A percentile compares a stretch with the other conserved stretches of the same genome.
Conservation (phyloP, 2,329 filamentous ascomycete genomes). For the Celoporthe dispersa region DNA sequence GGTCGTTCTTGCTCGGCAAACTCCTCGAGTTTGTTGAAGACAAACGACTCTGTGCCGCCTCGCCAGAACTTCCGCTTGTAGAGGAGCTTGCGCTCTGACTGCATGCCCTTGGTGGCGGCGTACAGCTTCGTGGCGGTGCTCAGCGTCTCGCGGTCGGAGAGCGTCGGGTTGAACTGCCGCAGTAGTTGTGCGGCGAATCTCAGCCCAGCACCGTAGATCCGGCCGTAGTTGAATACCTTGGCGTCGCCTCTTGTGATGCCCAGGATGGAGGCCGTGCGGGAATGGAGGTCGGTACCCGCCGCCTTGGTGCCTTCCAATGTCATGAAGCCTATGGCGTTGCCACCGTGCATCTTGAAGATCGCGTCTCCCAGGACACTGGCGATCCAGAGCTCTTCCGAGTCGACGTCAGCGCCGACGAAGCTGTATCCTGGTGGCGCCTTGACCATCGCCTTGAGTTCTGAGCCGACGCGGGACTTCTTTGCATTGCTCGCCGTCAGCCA, state of each 20-base stretch:
- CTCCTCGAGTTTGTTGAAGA: conserved; percentile 97
- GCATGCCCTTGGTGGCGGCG: conserved; percentile 85
- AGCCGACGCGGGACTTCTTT: conserved; percentile 93
- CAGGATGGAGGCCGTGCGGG: conserved; percentile 86
- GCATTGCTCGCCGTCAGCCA: conserved; percentile 98
- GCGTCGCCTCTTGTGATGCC: conserved; percentile 95
- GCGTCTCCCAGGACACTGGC: conserved; percentile 93
- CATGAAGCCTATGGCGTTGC: conserved; percentile 98
- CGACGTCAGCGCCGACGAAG: conserved; percentile 96
- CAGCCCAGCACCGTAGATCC: conserved; percentile 96
- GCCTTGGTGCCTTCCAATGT: conserved; percentile 95
- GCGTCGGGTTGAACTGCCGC: conserved; percentile 86
- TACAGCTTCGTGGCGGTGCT: conserved; percentile 82
- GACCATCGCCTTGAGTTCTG: conserved; percentile 96
- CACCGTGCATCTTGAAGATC: conserved; percentile 92
- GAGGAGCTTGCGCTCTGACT: conserved; percentile 75
- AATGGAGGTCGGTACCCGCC: conserved; percentile 91
- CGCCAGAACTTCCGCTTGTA: conserved; percentile 86
- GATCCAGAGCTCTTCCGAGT: conserved; percentile 98
- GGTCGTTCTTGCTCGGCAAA: conserved; percentile 95
- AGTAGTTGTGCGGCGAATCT: conserved; percentile 91
- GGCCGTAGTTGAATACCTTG: conserved; percentile 98
- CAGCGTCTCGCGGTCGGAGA: conserved; percentile 79
- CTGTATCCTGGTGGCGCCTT: conserved; percentile 86
- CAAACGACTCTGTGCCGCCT: conserved; percentile 94